Evolutionary conservation across 2,329 filamentous ascomycete species (phyloP).

Genomic region (Hymenoscyphus scutula): DNA sequence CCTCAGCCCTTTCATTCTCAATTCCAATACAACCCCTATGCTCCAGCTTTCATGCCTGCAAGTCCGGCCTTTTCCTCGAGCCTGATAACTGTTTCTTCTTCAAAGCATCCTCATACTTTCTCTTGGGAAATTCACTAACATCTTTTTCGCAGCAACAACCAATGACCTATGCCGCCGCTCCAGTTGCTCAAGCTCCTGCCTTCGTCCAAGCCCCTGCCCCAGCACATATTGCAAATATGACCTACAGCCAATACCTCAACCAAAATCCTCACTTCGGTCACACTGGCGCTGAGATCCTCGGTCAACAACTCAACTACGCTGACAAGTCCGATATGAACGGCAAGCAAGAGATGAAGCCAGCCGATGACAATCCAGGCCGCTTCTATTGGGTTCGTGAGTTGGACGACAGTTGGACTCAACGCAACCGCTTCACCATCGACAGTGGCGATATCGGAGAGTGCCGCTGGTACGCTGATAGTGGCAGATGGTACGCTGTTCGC

Average conservation of each 20-base stretch:
- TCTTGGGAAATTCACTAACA: background rate
- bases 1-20: constrained; percentile 14
- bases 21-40: background rate
- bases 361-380: constrained; percentile 57
- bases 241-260: too few relatives aligned
- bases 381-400: constrained; percentile 62
- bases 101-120: background rate
- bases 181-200: constrained; percentile 17
- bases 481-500: constrained; percentile 60
- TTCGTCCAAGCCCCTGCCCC: background rate
- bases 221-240: too few relatives aligned
- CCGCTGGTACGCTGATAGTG: constrained; percentile 59
- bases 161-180: background rate
- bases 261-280: constrained; percentile 20
- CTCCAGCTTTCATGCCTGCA: background rate
- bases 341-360: constrained; percentile 59
- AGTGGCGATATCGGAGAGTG: constrained; percentile 49
- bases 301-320: constrained; percentile 27
- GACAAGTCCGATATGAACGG: constrained; percentile 25
- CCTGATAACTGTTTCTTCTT: background rate
- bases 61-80: background rate
- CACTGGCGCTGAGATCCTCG: constrained; percentile 27
- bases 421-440: constrained; percentile 60
- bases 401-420: constrained; percentile 58
- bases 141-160: background rate